phyloP scores from a whole-genome alignment of 2,329 filamentous ascomycete species.

The Fusarium tupiense region DNA sequence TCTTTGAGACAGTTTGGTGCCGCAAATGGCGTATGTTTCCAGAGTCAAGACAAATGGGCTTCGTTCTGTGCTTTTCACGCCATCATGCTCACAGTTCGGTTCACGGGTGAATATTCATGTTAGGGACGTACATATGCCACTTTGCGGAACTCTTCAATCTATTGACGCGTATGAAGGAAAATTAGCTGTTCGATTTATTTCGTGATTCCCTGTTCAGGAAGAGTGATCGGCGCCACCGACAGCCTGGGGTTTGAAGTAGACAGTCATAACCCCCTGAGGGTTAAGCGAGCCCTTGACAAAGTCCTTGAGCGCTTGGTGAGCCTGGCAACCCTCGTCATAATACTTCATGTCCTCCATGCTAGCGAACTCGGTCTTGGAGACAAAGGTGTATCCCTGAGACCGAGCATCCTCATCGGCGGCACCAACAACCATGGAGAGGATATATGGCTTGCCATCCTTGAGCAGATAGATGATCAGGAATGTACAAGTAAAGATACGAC shows the following conservation, averaged over 20 bases:
- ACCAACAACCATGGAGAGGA: constrained; percentile 66
- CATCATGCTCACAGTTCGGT: not conserved
- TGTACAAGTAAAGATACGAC: not conserved
- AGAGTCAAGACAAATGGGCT: not conserved
- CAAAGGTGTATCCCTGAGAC: constrained; percentile 72
- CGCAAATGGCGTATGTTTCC: not conserved
- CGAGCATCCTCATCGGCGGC: constrained; percentile 66
- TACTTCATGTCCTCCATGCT: constrained; percentile 74
- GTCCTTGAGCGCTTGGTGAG: constrained; percentile 55
- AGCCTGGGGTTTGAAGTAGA: constrained; percentile 52
- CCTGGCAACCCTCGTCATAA: constrained; percentile 67
- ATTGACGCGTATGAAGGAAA: not conserved
- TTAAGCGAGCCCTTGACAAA: constrained; percentile 45
- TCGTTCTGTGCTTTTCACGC: not conserved
- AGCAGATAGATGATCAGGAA: not conserved
- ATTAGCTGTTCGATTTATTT: not conserved
- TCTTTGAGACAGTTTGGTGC: constrained; percentile 11
- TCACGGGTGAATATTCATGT: not conserved
- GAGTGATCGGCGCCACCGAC: constrained; percentile 38
- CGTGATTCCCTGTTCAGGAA: not conserved
- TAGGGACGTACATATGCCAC: not conserved
- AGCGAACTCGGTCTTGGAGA: constrained; percentile 70
- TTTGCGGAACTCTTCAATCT: not conserved
- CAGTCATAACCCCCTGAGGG: constrained; percentile 51
- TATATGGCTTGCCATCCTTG: constrained; percentile 77